Conservation (phyloP, 2,329 filamentous ascomycete genomes). For the Sporothrix brasiliensis region DNA sequence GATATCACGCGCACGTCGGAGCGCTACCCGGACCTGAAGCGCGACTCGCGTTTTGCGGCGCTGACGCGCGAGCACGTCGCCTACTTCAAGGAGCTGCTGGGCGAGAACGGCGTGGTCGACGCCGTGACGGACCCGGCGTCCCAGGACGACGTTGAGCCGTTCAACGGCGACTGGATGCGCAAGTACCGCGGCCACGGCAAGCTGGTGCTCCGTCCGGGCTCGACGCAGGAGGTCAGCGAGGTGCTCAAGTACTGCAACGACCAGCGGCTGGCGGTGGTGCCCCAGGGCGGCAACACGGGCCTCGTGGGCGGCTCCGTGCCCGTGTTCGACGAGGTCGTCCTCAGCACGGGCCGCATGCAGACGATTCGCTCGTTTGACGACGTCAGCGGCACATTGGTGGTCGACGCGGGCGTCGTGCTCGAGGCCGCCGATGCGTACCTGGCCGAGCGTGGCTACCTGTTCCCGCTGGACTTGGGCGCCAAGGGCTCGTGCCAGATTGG, state of each 20-base stretch:
- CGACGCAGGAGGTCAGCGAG: constrained; percentile 85
- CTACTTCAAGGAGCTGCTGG: constrained; percentile 78
- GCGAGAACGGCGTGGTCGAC: constrained; percentile 79
- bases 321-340: constrained; percentile 96
- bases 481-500: constrained; percentile 97
- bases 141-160: constrained; percentile 80
- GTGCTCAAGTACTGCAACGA: constrained; percentile 95
- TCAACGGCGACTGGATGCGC: constrained; percentile 98
- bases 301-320: constrained; percentile 94
- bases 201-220: constrained; percentile 82
- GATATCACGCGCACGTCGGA: constrained; percentile 75
- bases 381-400: constrained; percentile 85
- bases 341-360: constrained; percentile 91
- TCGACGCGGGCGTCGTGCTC: constrained; percentile 87
- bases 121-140: constrained; percentile 72
- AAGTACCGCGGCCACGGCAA: constrained; percentile 92
- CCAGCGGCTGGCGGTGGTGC: constrained; percentile 87
- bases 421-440: constrained; percentile 87
- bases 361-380: constrained; percentile 89
- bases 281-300: constrained; percentile 95
- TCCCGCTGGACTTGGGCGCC: constrained; percentile 94
- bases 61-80: constrained; percentile 78
- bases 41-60: constrained; percentile 73
- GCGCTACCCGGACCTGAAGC: constrained; percentile 79
- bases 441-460: constrained; percentile 81